phyloP scores from a whole-genome alignment of 371 early-diverging fungal genomes.

The Mucor saturninus region DNA sequence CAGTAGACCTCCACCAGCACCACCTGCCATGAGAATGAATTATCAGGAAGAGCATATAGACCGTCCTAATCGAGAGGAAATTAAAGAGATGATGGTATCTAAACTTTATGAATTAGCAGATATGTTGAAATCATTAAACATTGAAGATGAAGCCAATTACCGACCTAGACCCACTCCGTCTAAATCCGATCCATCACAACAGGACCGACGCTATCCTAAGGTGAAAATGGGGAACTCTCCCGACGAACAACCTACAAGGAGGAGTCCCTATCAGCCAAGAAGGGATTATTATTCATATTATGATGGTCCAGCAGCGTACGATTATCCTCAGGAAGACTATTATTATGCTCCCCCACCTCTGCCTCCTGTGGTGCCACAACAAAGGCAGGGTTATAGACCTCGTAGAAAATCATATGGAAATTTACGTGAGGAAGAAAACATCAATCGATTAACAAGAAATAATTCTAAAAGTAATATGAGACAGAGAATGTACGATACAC shows the following conservation, averaged over 20 bases:
- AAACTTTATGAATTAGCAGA: constrained; percentile 27
- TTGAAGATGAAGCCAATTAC: not conserved
- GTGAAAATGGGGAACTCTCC: not conserved
- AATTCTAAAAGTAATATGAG: constrained; percentile 9
- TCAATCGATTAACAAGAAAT: constrained; percentile 4
- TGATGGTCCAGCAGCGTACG: not conserved
- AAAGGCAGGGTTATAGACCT: constrained; percentile 7
- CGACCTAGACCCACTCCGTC: constrained; percentile 7
- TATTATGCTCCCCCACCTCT: not conserved
- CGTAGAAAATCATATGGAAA: constrained; percentile 20
- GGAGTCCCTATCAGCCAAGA: not conserved
- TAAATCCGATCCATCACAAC: constrained; percentile 11
- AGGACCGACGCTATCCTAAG: not conserved
- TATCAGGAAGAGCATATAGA: not conserved
- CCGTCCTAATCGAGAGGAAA: constrained; percentile 7
- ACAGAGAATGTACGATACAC: not conserved
- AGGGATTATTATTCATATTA: not conserved
- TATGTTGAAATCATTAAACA: constrained; percentile 15
- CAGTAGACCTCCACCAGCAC: not conserved
- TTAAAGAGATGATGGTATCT: constrained; percentile 20
- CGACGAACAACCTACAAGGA: not conserved
- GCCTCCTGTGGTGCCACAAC: not conserved
- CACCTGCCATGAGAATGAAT: not conserved
- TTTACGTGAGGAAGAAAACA: constrained; percentile 4
- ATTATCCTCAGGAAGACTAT: not conserved